Conservation (phyloP, 73 alveolate species). For the Paramecium biaurelia region DNA sequence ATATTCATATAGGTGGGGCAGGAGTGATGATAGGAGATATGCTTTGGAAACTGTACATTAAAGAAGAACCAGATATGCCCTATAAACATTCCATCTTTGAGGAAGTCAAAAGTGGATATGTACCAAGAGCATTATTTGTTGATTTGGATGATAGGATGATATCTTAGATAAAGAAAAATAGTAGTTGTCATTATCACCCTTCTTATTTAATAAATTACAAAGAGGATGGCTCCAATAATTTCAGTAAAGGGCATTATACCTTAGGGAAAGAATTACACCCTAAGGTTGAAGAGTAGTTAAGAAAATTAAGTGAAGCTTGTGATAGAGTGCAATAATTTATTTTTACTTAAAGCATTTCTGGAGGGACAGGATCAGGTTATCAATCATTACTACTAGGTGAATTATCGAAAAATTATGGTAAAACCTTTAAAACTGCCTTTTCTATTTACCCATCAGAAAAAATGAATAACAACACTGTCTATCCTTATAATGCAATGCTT, state of each 20-base stretch:
- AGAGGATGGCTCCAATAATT: background rate
- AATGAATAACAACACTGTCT: background rate
- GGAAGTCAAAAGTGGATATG: background rate
- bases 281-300: background rate
- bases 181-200: background rate
- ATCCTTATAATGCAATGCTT: background rate
- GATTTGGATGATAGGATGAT: slow-evolving; percentile 13
- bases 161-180: background rate
- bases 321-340: slow-evolving; percentile 12
- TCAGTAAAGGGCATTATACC: background rate
- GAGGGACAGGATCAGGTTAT: slow-evolving; percentile 60
- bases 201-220: background rate
- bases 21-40: background rate
- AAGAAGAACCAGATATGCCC: background rate
- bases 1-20: background rate
- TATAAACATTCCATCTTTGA: background rate
- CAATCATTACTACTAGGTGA: background rate
- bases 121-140: background rate
- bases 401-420: background rate
- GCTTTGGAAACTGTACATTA: background rate
- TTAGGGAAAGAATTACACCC: background rate
- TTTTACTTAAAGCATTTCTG: slow-evolving; percentile 13
- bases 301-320: slow-evolving; percentile 29
- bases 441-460: background rate
- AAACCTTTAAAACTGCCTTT: background rate